Evolutionary conservation across 2,329 filamentous ascomycete species (phyloP), one percentile per base, ranked within the genome.

Genomic region (Aspergillus ruber): DNA sequence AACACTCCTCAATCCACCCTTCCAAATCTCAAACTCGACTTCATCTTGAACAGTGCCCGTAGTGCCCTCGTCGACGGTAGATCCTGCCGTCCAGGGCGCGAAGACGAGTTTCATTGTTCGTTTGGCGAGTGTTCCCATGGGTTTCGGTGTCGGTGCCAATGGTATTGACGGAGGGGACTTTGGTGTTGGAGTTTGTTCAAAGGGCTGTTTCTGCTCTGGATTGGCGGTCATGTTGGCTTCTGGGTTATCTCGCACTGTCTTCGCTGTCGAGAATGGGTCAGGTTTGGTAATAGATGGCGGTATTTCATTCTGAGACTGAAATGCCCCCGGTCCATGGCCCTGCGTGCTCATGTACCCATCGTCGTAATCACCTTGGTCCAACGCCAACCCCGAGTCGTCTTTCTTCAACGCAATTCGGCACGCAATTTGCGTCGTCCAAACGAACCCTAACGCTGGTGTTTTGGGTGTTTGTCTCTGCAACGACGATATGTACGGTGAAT

Each of bases 101-200:
- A 95, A 97, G 1, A 95, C 91, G 7, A 97, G 80, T 67, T 90
- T 94, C 76, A 95, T 83, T 74, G 82, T 88, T 49, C 91, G 75
- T 53, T 79, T 78, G 82, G 86, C 63, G 36, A 50, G 48, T 13
- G 47, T 45, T 9, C 54, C 43, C 3, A 42, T 42, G 42, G 20
- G 18, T 50, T 46, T 17, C 41, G 43, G 15, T 36, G 40, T 7
- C 18, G 9, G 39, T 21, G 13, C 41, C 7, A 18, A 10, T 13
- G 35, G 21, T 18, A 32, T 40, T 6, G 47, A n/a, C 13, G 20
- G 20, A 29, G 36, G 18, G 17, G 8, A 18, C 15, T 20, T 39
- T 21, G 15, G n/a, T n/a, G 15, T 15, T 35, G 33, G 6, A 8
- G 15, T 9, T 35, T 7, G 33, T n/a, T n/a, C 15, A 15, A 6